phyloP scores from a whole-genome alignment of 2,329 filamentous ascomycete genomes.

The Colletotrichum tropicicola region DNA sequence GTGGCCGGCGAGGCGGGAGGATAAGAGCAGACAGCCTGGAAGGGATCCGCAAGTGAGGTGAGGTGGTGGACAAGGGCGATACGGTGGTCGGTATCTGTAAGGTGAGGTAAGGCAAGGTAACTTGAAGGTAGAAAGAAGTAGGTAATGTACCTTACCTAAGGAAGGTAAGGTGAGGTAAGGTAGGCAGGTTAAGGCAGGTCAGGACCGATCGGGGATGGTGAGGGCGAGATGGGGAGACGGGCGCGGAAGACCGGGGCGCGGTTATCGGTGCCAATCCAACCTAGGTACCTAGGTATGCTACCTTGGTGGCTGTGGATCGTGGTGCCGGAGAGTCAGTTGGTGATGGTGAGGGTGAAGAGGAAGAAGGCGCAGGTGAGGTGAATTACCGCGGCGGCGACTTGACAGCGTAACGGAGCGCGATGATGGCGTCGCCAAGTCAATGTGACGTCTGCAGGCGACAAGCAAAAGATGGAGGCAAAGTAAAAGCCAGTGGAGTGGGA shows the following conservation, averaged over 20 bases:
- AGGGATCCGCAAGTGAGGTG: too few relatives aligned
- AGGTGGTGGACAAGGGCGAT: too few relatives aligned
- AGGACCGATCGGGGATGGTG: not conserved
- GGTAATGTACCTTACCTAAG: too few relatives aligned
- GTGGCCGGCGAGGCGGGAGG: not conserved
- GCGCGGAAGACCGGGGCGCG: not conserved
- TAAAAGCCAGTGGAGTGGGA: conserved; percentile 1
- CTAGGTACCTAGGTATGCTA: too few relatives aligned
- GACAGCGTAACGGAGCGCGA: not conserved
- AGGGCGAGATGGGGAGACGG: not conserved
- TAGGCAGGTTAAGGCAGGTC: not conserved
- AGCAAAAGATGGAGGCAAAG: not conserved
- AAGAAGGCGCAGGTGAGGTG: too few relatives aligned
- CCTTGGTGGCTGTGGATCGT: too few relatives aligned
- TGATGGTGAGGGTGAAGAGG: not conserved
- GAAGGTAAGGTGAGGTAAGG: not conserved
- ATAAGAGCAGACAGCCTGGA: not conserved
- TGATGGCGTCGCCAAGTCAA: conserved; percentile 17
- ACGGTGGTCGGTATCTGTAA: too few relatives aligned
- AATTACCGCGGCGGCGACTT: not conserved
- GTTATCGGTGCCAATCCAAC: too few relatives aligned
- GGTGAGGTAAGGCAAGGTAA: too few relatives aligned
- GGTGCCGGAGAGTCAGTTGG: not conserved
- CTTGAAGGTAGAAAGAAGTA: too few relatives aligned
- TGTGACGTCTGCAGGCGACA: conserved; percentile 11